A percentile compares a stretch with the other conserved stretches of the same genome.
These are phyloP conservation scores for Hygrocybe coccinea DNA, from an alignment of 768 basidiomycete species.

Conservation along the genomic window DNA sequence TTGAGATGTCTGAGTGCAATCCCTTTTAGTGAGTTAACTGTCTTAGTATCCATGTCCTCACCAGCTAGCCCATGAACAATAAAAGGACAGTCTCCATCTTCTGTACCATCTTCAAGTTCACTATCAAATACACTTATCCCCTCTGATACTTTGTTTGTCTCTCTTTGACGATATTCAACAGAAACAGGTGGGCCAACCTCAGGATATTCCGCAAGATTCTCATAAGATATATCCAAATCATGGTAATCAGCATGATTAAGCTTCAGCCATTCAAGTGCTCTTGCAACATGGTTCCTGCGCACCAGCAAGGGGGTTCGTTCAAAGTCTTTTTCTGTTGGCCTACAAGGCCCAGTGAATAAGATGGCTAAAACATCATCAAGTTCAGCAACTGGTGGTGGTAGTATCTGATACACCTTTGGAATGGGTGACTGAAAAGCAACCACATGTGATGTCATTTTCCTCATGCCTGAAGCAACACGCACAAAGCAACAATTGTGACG, in stretches of 20 bases:
- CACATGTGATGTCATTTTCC: conserved; percentile 10
- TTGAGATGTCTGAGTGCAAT: conserved; percentile 22
- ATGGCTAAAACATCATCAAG: conserved; percentile 30
- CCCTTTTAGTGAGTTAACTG: conserved; percentile 13
- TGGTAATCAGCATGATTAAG: conserved; percentile 31
- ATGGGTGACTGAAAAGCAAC: conserved; percentile 28
- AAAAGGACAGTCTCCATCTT: conserved; percentile 31
- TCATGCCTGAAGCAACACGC: conserved; percentile 18
- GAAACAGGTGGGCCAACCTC: conserved; percentile 12
- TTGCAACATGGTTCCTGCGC: conserved; percentile 15
- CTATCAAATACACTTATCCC: conserved; percentile 8
- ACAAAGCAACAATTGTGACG: conserved; percentile 28
- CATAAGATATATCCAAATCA: conserved; percentile 25
- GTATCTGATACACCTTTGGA: conserved; percentile 24
- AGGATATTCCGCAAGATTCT: conserved; percentile 19
- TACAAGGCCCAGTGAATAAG: conserved; percentile 27
- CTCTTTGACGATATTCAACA: conserved; percentile 19
- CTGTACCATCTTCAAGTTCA: conserved; percentile 19
- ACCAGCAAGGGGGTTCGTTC: conserved; percentile 29
- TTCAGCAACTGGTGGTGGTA: conserved; percentile 31
- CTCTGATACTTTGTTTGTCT: conserved; percentile 8
- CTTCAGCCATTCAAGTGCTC: conserved; percentile 32
- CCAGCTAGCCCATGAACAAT: conserved; percentile 34
- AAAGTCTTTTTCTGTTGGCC: conserved; percentile 25
- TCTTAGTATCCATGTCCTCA: conserved; percentile 13